These are phyloP conservation scores for Diaporthe nobilis DNA, from an alignment of 2,329 filamentous ascomycete species.

Conservation along the genomic window DNA sequence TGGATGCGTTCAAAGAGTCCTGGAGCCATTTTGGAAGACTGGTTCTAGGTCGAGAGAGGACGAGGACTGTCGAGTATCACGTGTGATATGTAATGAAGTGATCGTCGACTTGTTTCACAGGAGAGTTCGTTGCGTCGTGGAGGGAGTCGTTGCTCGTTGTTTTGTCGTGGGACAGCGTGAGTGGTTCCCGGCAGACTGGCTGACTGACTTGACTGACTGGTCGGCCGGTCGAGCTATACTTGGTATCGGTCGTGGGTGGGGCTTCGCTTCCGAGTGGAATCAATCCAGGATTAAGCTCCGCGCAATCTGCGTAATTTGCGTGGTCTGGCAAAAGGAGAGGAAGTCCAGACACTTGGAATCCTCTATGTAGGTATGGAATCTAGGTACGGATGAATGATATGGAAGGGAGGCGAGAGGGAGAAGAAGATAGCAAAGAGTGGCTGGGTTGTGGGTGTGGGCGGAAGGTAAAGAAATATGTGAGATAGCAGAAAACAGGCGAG, in stretches of 20 bases:
- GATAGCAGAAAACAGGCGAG: background rate
- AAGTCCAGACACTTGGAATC: background rate
- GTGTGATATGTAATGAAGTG: background rate
- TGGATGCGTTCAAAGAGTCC: conserved; percentile 72
- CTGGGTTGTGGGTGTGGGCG: background rate
- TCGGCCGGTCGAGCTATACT: background rate
- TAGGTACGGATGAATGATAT: background rate
- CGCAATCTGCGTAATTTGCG: conserved; percentile 26
- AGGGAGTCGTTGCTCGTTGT: conserved; percentile 9
- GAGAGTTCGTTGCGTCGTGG: conserved; percentile 21
- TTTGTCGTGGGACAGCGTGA: background rate
- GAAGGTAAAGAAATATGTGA: conserved; percentile 15
- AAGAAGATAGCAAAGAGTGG: background rate
- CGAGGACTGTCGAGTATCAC: background rate
- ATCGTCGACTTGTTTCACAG: background rate
- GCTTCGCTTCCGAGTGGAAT: conserved; percentile 35
- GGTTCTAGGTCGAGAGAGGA: background rate
- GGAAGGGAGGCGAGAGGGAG: conserved; percentile 2
- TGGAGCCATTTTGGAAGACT: conserved; percentile 58
- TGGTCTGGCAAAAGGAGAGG: conserved; percentile 1
- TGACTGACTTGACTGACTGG: conserved; percentile 13
- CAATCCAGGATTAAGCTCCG: conserved; percentile 34
- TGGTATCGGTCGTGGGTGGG: conserved; percentile 15
- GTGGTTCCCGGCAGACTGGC: background rate
- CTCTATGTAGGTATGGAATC: background rate